Base-by-base conservation (phyloP, 495 filamentous ascomycete genomes). In the Terfezia claveryi region DNA sequence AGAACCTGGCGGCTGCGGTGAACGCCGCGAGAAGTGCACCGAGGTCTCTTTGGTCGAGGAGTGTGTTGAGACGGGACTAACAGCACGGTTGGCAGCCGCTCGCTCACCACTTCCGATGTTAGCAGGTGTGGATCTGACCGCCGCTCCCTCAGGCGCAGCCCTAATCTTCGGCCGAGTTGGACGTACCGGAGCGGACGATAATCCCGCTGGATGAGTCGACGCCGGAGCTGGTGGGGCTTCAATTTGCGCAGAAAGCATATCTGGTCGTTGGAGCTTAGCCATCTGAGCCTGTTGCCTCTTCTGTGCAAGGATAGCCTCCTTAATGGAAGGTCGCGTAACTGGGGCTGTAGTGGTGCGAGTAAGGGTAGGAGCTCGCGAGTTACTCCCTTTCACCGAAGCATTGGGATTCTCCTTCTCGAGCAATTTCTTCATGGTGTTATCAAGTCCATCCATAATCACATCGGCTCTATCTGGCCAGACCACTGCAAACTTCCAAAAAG, bases 371-470 rank as follows among this genome's bases (percentile, higher is more conserved):
- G 77, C 73, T 49, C 76, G 44, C 23, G 73, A 75, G 32, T 73
- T 71, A 10, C 74, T 72, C 37, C 66, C 68, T 17, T 71, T 69
- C 20, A 73, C 67, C 41, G 75, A 73, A 16, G 75, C 73, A 63
- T 83, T 84, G 17, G 87, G 87, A 63, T 94, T 94, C 52, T 79
- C 73, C 20, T 85, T 87, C 60, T 87, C 80, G 14, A 96, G 68
- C 36, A 85, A 66, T 37, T 76, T 76, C 61, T 82, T 80, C 4
- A 85, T 80, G 23, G 82, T 83, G 10, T 76, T 56, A 58, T 94
- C 87, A 7, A 95, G 74, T 14, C 69, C 71, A 46, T 76, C 76
- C 72, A 91, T 76, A 54, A 95, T 84, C 80, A 69, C 68, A 57
- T 87, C 77, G n/a, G 84, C 84, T 60, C 72, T 78, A 6, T 80